Percentiles rank a stretch among this genome's conserved stretches.
Conservation (phyloP, 176 grass and related monocot genomes). For the Aegilops longissima region DNA sequence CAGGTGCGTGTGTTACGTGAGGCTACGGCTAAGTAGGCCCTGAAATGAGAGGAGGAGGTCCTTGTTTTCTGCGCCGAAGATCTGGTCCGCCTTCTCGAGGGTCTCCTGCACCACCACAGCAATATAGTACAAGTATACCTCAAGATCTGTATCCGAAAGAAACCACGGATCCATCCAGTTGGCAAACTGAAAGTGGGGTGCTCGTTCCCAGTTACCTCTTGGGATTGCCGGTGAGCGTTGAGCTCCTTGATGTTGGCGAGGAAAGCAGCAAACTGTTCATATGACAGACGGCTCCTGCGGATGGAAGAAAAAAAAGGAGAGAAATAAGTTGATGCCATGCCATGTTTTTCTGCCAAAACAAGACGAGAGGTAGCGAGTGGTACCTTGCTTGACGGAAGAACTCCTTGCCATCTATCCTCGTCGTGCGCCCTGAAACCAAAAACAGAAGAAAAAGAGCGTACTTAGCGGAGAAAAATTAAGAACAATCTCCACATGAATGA, state of each 20-base stretch:
- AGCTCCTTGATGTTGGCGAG: slow-evolving; percentile 95
- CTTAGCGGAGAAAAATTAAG: neutral
- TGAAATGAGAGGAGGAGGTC: slow-evolving; percentile 80
- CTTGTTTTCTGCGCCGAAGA: slow-evolving; percentile 83
- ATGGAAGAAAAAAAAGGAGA: neutral
- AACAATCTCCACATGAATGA: neutral
- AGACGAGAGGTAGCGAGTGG: neutral
- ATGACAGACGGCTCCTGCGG: slow-evolving; percentile 81
- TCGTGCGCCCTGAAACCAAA: slow-evolving; percentile 50
- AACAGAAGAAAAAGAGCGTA: too few relatives aligned
- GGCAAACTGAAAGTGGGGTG: neutral
- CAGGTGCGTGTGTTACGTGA: slow-evolving; percentile 32
- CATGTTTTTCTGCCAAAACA: neutral
- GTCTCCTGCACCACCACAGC: slow-evolving; percentile 51
- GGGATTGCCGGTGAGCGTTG: slow-evolving; percentile 77
- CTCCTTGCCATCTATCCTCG: slow-evolving; percentile 86
- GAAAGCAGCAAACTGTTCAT: slow-evolving; percentile 93
- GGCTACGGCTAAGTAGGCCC: slow-evolving; percentile 68
- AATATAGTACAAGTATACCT: neutral
- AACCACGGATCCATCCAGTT: neutral
- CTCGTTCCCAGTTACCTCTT: slow-evolving; percentile 51
- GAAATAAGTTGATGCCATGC: neutral
- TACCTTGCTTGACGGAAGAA: slow-evolving; percentile 96
- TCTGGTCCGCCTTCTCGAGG: slow-evolving; percentile 74
- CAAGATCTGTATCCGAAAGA: slow-evolving; percentile 8